phyloP scores from a whole-genome alignment of 2,329 filamentous ascomycete genomes.

The Allantophomopsis lycopodina region DNA sequence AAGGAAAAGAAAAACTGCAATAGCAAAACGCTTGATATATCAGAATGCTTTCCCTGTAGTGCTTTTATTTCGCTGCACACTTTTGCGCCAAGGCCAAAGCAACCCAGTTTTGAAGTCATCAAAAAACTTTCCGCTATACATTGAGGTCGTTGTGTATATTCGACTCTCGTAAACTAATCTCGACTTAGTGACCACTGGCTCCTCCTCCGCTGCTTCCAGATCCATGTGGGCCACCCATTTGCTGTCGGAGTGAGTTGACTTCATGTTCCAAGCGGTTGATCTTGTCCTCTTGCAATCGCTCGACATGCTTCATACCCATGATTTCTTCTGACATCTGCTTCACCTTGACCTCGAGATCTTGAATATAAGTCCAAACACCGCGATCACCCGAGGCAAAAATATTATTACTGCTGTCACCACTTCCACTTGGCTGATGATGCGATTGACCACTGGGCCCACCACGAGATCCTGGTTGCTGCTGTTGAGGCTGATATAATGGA shows the following conservation, averaged over 20 bases:
- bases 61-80: too few species aligned
- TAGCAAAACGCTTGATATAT: too few species aligned
- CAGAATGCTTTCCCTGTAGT: too few species aligned
- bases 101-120: background rate
- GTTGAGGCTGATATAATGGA: conserved; percentile 27
- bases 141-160: background rate
- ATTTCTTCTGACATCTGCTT: conserved; percentile 30
- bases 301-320: conserved; percentile 21
- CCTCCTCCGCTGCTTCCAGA: background rate
- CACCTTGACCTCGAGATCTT: conserved; percentile 50
- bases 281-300: conserved; percentile 13
- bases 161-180: conserved; percentile 1
- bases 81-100: background rate
- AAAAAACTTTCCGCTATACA: background rate
- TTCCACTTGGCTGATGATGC: conserved; percentile 38
- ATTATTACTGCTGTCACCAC: conserved; percentile 49
- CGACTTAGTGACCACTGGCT: too few species aligned
- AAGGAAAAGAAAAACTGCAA: too few species aligned
- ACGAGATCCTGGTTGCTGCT: conserved; percentile 15
- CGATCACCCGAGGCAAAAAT: conserved; percentile 48
- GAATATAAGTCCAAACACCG: conserved; percentile 60
- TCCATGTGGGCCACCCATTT: conserved; percentile 10
- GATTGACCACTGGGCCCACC: conserved; percentile 3
- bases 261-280: conserved; percentile 16
- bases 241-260: conserved; percentile 11